phyloP scores from a whole-genome alignment of 2,329 filamentous ascomycete genomes.

The Pyrenophora teres region DNA sequence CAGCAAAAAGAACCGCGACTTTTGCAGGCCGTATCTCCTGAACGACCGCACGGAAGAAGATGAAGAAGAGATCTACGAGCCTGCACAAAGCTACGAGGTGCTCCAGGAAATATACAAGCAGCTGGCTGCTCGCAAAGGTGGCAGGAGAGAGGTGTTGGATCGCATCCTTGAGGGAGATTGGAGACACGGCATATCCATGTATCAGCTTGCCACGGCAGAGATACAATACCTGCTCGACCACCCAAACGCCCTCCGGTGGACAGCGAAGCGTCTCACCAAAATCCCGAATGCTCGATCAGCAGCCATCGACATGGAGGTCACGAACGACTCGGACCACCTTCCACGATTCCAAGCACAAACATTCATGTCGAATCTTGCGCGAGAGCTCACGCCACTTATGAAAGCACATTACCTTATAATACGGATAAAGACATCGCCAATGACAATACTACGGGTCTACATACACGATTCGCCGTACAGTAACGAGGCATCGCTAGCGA shows the following conservation, averaged over 20 bases:
- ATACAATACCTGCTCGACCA: conserved; percentile 60
- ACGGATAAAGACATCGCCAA: conserved; percentile 68
- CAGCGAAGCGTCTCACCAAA: conserved; percentile 54
- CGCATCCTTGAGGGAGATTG: conserved; percentile 63
- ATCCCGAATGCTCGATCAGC: conserved; percentile 35
- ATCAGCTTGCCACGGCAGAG: conserved; percentile 61
- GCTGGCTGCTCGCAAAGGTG: conserved; percentile 52
- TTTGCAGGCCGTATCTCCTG: conserved; percentile 64
- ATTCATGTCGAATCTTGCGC: conserved; percentile 76
- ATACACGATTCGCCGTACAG: conserved; percentile 82
- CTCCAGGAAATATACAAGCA: conserved; percentile 60
- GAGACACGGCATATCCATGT: conserved; percentile 59
- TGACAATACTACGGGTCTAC: conserved; percentile 78
- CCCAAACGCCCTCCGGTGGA: conserved; percentile 58
- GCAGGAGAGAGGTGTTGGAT: conserved; percentile 60
- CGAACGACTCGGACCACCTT: conserved; percentile 48
- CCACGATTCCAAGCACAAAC: conserved; percentile 80
- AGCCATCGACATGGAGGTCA: conserved; percentile 44
- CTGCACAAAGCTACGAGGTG: conserved; percentile 66
- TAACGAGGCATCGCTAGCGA: conserved; percentile 47
- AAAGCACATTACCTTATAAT: conserved; percentile 85
- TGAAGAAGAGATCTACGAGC: conserved; percentile 68
- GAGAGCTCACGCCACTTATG: conserved; percentile 74
- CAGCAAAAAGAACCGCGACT: conserved; percentile 64
- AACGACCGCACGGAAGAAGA: conserved; percentile 50